Base-by-base conservation (phyloP, 345 rosid species). In the Boechera retrofracta region DNA sequence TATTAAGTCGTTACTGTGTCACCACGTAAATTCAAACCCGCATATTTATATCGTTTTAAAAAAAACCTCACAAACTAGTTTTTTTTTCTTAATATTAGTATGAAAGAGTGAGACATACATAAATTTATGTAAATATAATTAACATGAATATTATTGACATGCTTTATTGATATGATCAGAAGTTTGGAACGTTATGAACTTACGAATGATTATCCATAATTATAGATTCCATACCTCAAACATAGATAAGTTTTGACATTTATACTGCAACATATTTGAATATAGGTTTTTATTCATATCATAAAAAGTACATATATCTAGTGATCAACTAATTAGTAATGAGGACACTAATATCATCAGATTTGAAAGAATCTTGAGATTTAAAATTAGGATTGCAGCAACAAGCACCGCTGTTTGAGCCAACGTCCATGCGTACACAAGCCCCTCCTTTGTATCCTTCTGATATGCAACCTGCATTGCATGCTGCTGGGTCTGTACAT, bases 361-460 rank as follows among this genome's bases (percentile, higher is more conserved):
- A 32, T 44, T 7, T 42, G 47, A 45, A 47, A 56, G 66, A 28
- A 57, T 66, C 49, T 33, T 45, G 66, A 57, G 65, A 45, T 56
- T 10, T 51, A 28, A 7, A 5, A 4, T 41, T 16, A 49, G 28
- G 12, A 3, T 1, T 76, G 63, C 79, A 76, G 47, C 79, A 68
- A 68, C 79, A 76, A 51, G 13, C 47, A 49, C 62, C 79, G 3
- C 29, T 39, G 4, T 10, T 29, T 31, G 35, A 11, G 12, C 47
- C 54, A 66, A 56, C 0, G 5, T 0, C 1, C 7, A 48, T 36
- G 4, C 0, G 7, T 6, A 67, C 13, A 60, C 74, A 76, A 76
- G 12, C 45, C 47, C 79, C 79, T 59, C 79, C 79, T 59, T 42
- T 12, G 74, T 76, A 29, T 39, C 63, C 74, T 12, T 39, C 31